Conservation (phyloP, 2,329 filamentous ascomycete genomes). For the Sclerotinia borealis region DNA sequence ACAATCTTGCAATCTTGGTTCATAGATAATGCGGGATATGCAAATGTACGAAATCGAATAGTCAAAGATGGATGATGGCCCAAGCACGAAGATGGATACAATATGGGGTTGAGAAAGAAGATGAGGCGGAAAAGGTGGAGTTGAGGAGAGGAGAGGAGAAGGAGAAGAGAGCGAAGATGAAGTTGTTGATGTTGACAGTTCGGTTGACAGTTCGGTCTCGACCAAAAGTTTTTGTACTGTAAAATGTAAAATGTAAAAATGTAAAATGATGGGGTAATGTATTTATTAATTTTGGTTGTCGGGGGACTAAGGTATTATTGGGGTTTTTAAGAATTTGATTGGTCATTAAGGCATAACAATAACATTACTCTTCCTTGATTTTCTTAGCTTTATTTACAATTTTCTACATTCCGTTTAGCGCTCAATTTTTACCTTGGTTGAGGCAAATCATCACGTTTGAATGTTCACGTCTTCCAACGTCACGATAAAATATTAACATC, state of each 20-base stretch:
- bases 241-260: too few species aligned
- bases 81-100: constrained; percentile 12
- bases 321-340: background rate
- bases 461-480: constrained; percentile 3
- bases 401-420: background rate
- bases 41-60: constrained; percentile 7
- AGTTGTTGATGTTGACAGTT: constrained; percentile 11
- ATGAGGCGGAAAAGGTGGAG: constrained; percentile 9
- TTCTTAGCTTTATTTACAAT: constrained; percentile 9
- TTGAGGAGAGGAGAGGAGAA: constrained; percentile 11
- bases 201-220: background rate
- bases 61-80: background rate
- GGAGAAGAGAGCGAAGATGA: constrained; percentile 12
- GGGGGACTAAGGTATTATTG: too few species aligned
- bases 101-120: constrained; percentile 12
- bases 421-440: background rate
- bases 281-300: constrained; percentile 3
- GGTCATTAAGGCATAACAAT: background rate
- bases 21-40: too few species aligned
- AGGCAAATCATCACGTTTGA: background rate
- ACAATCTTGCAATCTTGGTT: constrained; percentile 5
- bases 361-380: background rate
- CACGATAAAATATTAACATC: background rate
- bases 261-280: too few species aligned
- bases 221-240: background rate